A percentile compares a stretch with the other conserved stretches of the same genome.
These are phyloP conservation scores for Passalora sequoiae DNA, from an alignment of 2,329 filamentous ascomycete species.

Conservation along the genomic window DNA sequence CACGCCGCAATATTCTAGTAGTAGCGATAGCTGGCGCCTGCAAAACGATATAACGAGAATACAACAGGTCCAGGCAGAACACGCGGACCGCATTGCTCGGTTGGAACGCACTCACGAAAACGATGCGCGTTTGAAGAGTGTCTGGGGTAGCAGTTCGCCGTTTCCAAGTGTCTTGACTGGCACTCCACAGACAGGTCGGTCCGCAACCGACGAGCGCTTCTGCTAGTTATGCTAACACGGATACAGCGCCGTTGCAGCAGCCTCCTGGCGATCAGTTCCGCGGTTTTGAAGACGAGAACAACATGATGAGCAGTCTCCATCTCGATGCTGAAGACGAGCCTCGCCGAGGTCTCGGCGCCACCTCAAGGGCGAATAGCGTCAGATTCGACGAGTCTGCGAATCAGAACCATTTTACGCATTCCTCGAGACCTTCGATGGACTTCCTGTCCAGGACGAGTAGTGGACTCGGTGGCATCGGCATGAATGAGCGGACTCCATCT, in stretches of 20 bases:
- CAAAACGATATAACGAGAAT: conserved; percentile 59
- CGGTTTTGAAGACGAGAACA: conserved; percentile 81
- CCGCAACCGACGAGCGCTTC: not conserved
- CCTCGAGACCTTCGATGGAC: conserved; percentile 75
- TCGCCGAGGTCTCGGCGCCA: conserved; percentile 64
- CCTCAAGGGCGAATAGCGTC: conserved; percentile 92
- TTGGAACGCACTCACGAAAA: conserved; percentile 60
- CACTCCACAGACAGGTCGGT: conserved; percentile 79
- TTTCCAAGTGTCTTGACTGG: conserved; percentile 81
- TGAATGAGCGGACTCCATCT: conserved; percentile 87
- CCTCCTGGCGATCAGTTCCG: conserved; percentile 81
- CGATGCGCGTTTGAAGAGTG: conserved; percentile 66
- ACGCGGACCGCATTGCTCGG: conserved; percentile 56
- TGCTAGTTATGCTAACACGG: conserved; percentile 7
- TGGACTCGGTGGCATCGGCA: conserved; percentile 68
- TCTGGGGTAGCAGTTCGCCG: conserved; percentile 79
- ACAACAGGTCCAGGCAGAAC: conserved; percentile 56
- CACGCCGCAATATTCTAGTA: conserved; percentile 45
- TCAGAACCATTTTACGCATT: conserved; percentile 82
- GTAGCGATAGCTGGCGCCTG: conserved; percentile 59
- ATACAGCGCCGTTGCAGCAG: conserved; percentile 69
- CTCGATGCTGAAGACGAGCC: conserved; percentile 84
- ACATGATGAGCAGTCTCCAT: conserved; percentile 72
- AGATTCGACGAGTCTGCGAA: conserved; percentile 95
- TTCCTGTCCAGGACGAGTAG: conserved; percentile 64